Evolutionary conservation across 495 filamentous ascomycete genomes (phyloP), one percentile per base, ranked within the genome.

Genomic region (Aspergillus kassunensis): DNA sequence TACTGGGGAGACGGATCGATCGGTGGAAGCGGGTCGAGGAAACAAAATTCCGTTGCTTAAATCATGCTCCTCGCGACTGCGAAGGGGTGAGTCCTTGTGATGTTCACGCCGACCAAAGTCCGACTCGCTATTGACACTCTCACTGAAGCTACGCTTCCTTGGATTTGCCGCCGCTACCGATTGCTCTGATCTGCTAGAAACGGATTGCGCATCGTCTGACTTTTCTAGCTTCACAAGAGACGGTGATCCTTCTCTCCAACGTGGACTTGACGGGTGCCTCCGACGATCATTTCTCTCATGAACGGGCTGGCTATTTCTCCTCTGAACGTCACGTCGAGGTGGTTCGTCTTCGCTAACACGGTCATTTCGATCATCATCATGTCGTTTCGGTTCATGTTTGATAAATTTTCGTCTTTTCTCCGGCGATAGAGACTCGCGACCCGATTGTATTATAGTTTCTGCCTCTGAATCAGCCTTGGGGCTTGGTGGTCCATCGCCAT

Each of bases 381-480:
- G 69, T 47, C 65, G 71, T 60, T 64, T 61, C 39, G 69, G 65
- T 61, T 87, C 84, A 65, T 87, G 81, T 57, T 86, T 84, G 61
- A 89, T 84, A 44, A 68, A 65, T 66, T 88, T 89, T 25, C 80
- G 78, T 53, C 78, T 77, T 64, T 87, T 88, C 49, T 84, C 81
- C 1, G 83, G 81, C 19, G 84, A 85, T 58, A 83, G 64, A 35
- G 83, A 83, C 59, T 89, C 82, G 51, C 87, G 87, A 33, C 85
- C 85, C 18, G 85, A 82, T 19, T 89, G 74, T 39, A 90, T 85
- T 53, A 90, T 87, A 6, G 88, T 91, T 69, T 90, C 87, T 50
- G 88, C 87, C 65, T 91, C 88, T 11, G 87, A 90, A 62, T 90
- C 86, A 45, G 71, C 74, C 64, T 66, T 74, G 51, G 71, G 68